Evolutionary conservation across 2,329 filamentous ascomycete species (phyloP).

Genomic region (Pseudohalonectria lignicola): DNA sequence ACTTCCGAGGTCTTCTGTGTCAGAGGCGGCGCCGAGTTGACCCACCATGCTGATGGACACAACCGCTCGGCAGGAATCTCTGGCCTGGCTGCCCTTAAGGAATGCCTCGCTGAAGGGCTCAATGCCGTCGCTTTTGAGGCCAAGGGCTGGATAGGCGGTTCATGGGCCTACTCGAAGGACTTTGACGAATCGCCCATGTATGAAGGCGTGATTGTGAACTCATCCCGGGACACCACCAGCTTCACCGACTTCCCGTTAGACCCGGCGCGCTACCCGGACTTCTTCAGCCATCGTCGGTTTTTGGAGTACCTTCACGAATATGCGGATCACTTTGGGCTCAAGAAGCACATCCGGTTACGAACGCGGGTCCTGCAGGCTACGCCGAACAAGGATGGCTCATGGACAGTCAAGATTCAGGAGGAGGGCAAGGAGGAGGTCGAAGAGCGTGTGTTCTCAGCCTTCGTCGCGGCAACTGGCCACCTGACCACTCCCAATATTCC

Average conservation of each 20-base stretch:
- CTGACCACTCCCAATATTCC: constrained; percentile 18
- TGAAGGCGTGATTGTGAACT: constrained; percentile 22
- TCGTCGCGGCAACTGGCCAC: constrained; percentile 23
- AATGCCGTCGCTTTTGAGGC: constrained; percentile 22
- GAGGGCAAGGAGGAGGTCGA: constrained; percentile 7
- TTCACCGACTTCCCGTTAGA: constrained; percentile 28
- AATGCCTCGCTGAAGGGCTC: constrained; percentile 23
- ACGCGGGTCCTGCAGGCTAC: constrained; percentile 19
- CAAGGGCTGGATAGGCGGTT: constrained; percentile 21
- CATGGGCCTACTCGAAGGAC: constrained; percentile 22
- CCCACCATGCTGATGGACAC: too few relatives aligned
- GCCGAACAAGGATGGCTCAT: constrained; percentile 12
- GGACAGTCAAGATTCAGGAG: constrained; percentile 16
- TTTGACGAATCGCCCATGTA: constrained; percentile 18
- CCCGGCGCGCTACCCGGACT: constrained; percentile 22
- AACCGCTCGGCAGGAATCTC: constrained; percentile 21
- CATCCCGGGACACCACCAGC: constrained; percentile 22
- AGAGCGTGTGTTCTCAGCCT: constrained; percentile 18
- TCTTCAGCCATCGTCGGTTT: constrained; percentile 21
- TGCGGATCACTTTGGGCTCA: constrained; percentile 21
- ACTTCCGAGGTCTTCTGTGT: too few relatives aligned
- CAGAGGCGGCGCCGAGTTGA: too few relatives aligned
- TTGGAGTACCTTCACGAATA: constrained; percentile 23
- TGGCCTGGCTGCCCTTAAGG: constrained; percentile 23
- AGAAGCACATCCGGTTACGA: constrained; percentile 19